Percentiles rank a stretch among this genome's conserved stretches.
Evolutionary conservation across 2,329 filamentous ascomycete species (phyloP).

Genomic region (Nothophoma quercina): DNA sequence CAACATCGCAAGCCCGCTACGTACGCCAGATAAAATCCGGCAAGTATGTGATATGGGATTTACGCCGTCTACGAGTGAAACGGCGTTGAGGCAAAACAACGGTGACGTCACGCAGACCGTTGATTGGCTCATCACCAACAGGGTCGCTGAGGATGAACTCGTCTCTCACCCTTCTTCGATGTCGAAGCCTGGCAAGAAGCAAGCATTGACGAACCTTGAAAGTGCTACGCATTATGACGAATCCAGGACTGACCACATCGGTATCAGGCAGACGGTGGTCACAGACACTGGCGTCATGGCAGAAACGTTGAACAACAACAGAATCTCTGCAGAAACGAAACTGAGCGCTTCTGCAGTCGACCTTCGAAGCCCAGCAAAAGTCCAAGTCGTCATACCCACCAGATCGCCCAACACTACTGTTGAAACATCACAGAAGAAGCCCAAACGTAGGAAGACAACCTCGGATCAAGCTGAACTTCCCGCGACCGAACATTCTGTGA

Average conservation of each 20-base stretch:
- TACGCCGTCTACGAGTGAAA: conserved; percentile 39
- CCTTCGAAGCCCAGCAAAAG: conserved; percentile 26
- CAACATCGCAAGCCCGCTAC: conserved; percentile 2
- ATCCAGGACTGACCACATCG: neutral
- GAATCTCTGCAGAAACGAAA: neutral
- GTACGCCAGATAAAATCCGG: conserved; percentile 40
- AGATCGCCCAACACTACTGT: conserved; percentile 13
- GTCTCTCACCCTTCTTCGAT: conserved; percentile 19
- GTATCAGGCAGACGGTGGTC: neutral
- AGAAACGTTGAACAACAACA: neutral
- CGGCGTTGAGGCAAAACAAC: conserved; percentile 35
- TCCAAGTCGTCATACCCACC: conserved; percentile 36
- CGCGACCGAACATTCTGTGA: neutral
- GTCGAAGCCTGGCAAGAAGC: neutral
- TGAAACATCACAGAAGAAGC: conserved; percentile 21
- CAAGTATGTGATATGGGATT: conserved; percentile 49
- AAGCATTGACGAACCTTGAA: neutral
- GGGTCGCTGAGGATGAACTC: conserved; percentile 39
- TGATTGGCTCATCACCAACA: conserved; percentile 43
- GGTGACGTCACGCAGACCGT: conserved; percentile 41
- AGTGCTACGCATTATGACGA: neutral
- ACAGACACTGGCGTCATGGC: neutral
- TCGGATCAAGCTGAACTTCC: conserved; percentile 21
- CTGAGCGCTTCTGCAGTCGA: neutral
- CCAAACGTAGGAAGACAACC: conserved; percentile 34